Conservation (phyloP, 331 rosid genomes). For the Acacia concinna region DNA sequence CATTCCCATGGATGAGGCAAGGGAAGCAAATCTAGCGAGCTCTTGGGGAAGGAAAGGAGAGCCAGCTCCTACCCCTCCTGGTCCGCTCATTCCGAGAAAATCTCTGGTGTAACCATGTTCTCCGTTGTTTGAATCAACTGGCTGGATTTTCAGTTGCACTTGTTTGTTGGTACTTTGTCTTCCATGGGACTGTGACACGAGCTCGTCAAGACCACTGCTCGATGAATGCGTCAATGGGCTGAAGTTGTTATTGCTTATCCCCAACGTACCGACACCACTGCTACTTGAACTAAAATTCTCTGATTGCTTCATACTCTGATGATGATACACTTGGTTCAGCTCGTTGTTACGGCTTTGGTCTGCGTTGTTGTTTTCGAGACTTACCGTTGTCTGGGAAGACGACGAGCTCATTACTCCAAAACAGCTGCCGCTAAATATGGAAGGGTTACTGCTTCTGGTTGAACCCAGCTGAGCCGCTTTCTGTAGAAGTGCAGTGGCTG, state of each 20-base stretch:
- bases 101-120: slow-evolving; percentile 68
- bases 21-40: slow-evolving; percentile 61
- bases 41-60: slow-evolving; percentile 60
- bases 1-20: slow-evolving; percentile 59
- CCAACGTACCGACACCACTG: slow-evolving; percentile 21
- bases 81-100: slow-evolving; percentile 65
- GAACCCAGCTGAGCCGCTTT: slow-evolving; percentile 90
- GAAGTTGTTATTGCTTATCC: slow-evolving; percentile 6
- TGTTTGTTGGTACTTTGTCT: slow-evolving; percentile 29
- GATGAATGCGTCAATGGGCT: slow-evolving; percentile 41
- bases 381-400: slow-evolving; percentile 41
- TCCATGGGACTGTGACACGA: slow-evolving; percentile 37
- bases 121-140: slow-evolving; percentile 26
- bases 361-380: slow-evolving; percentile 23
- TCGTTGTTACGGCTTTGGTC: slow-evolving; percentile 15
- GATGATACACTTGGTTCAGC: slow-evolving; percentile 31
- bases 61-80: slow-evolving; percentile 40
- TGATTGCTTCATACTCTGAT: slow-evolving; percentile 36
- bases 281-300: slow-evolving; percentile 31
- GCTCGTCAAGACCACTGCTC: slow-evolving; percentile 45
- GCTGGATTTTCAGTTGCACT: slow-evolving; percentile 34
- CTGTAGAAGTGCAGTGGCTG: slow-evolving; percentile 85
- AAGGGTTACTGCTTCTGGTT: slow-evolving; percentile 49
- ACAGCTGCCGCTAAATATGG: slow-evolving; percentile 48
- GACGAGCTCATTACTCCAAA: slow-evolving; percentile 56